phyloP scores from a whole-genome alignment of 73 alveolate genomes.

The Blepharisma stoltei region DNA sequence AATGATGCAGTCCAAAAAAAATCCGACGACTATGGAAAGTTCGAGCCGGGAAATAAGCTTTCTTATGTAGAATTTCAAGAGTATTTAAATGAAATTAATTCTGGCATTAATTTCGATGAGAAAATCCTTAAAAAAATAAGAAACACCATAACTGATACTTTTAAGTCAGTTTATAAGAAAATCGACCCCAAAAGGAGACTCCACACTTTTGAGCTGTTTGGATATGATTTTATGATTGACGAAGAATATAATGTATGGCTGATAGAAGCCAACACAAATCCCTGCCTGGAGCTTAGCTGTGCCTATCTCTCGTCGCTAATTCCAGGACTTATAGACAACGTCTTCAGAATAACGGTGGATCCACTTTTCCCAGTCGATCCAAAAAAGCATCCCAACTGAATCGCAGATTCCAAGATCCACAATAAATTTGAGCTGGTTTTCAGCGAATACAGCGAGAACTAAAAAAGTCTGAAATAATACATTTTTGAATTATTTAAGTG shows the following conservation, averaged over 20 bases:
- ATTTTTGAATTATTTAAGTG: too few species aligned
- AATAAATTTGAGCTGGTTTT: conserved; percentile 2
- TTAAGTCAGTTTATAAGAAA: conserved; percentile 62
- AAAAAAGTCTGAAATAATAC: neutral
- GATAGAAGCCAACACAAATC: conserved; percentile 82
- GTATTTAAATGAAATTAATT: conserved; percentile 28
- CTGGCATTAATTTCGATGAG: neutral
- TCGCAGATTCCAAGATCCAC: neutral
- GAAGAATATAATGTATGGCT: conserved; percentile 68
- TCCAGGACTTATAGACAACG: conserved; percentile 87
- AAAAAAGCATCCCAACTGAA: neutral
- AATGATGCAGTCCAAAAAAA: conserved; percentile 72
- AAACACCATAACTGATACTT: neutral
- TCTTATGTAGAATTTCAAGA: conserved; percentile 50
- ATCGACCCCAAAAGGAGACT: conserved; percentile 65
- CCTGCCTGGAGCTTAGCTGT: conserved; percentile 80
- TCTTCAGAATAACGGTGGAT: conserved; percentile 73
- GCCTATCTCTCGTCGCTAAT: conserved; percentile 68
- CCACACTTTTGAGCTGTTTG: conserved; percentile 81
- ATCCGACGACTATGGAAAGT: conserved; percentile 70
- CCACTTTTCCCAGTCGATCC: conserved; percentile 33
- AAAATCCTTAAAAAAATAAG: neutral
- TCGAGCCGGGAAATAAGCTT: conserved; percentile 74
- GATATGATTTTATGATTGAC: conserved; percentile 87
- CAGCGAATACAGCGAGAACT: neutral